Base-by-base conservation (phyloP, 495 filamentous ascomycete species). In the Penicillium parvum region DNA sequence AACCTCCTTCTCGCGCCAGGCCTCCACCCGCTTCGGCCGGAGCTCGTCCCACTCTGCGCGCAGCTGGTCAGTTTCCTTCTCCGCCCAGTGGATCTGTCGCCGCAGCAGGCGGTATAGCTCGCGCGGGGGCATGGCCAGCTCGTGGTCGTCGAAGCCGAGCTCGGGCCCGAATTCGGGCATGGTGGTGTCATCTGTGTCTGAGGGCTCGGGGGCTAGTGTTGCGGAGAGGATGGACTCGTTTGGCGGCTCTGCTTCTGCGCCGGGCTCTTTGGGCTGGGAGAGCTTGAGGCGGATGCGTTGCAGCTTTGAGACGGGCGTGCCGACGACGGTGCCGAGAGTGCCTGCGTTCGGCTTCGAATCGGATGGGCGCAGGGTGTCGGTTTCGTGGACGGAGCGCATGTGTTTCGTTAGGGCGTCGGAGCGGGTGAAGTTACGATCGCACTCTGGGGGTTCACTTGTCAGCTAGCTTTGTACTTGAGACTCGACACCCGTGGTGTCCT, bases 321-420 rank as follows among this genome's bases (percentile, higher is more conserved):
- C 58, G 12, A 53, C 48, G 23, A 53, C 53, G 26, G 49, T 55
- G 37, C 52, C 53, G 11, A 39, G 39, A 34, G 55, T 52, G 47
- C 61, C 64, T 44, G 57, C 53, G 39, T 87, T 90, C 2, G 87
- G 84, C 14, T 91, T 84, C 4, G 88, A 83, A 56, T 94, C 90
- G n/a, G 84, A 85, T 5, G 87, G 87, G 5, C 90, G 84, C 4
- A 95, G 74, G 4, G 88, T 85, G 64, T 97, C 94, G 26, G 90
- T 96, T 65, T 98, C 94, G 66, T 98, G 92, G 20, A 98, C 92
- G 21, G 92, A 97, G 60, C 92, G 85, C 88, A 96, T 96, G 62
- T 98, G 92, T 61, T 98, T 98, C 5, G 92, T 89, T 0, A 98
- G 81, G 15, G 92, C 92, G 60, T 98, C 92, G 20, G 92, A 97